Evolutionary conservation across 805 yeast species (phyloP), one percentile per base, ranked within the genome.

Genomic region (Candida easanensis): DNA sequence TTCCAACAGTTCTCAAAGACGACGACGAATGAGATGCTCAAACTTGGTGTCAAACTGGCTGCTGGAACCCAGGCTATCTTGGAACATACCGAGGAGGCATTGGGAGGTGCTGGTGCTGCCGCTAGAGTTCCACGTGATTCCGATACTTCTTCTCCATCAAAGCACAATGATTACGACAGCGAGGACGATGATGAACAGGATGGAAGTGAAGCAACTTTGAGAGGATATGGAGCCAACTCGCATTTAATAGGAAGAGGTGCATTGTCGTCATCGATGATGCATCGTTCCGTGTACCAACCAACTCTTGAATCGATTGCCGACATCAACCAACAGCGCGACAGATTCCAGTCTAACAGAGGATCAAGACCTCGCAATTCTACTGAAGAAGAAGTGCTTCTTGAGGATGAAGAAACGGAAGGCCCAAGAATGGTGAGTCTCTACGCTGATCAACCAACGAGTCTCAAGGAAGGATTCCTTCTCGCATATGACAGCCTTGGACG

Each of bases 51-150:
- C 0, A 88, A 84, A 53, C 58, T 90, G 22, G 90, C 95, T 1
- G 83, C 89, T 9, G 97, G 97, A 0, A 86, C 96, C 0, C 97
- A 89, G 56, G 79, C 82, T 0, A 63, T 87, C 3, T 62, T 90
- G 34, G 97, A 89, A 53, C 79, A 76, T 41, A 82, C 95, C 0
- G 97, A 89, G 58, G 84, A 82, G 51, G 73, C 77, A 7, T 65
- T 88, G 31, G 95, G 93, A 7, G 95, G 95, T 0, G 71, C 71
- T 49, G 93, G 91, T 0, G 63, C 82, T 0, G 61, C 74, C 4
- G 77, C 76, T 10, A 62, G 82, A 50, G 45, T 55, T 10, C 49
- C 61, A 4, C 44, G 36, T 20, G 48, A 33, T 15, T 4, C 11
- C 16, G 33, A 30, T n/a, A 14, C 20, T 7, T 11, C 16, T 14